A percentile compares a stretch with the other conserved stretches of the same genome.
These are phyloP conservation scores for Diutina siamensis DNA, from an alignment of 1,139 yeast genomes.

Conservation along the genomic window DNA sequence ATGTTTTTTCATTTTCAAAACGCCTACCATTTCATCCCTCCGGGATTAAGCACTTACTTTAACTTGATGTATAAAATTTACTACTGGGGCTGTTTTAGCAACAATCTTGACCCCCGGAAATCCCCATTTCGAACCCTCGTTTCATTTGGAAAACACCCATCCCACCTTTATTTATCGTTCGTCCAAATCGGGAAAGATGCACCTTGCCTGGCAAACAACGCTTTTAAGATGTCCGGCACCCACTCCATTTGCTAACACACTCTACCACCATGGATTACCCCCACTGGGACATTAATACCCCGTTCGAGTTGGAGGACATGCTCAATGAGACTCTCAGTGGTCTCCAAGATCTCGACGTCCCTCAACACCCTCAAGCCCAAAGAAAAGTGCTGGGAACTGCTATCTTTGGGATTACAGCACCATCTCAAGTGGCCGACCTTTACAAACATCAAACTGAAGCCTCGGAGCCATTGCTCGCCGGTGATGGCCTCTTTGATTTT, in stretches of 20 bases:
- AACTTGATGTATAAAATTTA: too few relatives aligned
- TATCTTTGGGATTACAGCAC: conserved; percentile 37
- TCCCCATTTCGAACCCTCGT: too few relatives aligned
- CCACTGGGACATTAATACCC: conserved; percentile 5
- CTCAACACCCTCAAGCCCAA: conserved; percentile 18
- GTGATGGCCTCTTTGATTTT: conserved; percentile 9
- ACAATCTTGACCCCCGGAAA: too few relatives aligned
- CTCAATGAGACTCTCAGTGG: conserved; percentile 33
- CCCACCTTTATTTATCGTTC: not conserved
- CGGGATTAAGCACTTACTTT: too few relatives aligned
- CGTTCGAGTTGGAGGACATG: conserved; percentile 6
- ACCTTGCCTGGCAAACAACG: not conserved
- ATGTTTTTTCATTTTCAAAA: too few relatives aligned
- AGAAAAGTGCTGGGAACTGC: conserved; percentile 49
- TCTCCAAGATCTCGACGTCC: conserved; percentile 42
- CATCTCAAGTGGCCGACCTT: not conserved
- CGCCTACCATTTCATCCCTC: too few relatives aligned
- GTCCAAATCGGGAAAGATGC: not conserved
- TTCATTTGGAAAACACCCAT: too few relatives aligned
- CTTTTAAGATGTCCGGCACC: not conserved
- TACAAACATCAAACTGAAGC: conserved; percentile 40
- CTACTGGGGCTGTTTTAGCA: too few relatives aligned
- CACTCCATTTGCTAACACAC: not conserved
- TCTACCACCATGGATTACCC: not conserved
- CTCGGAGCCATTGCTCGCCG: conserved; percentile 8